phyloP scores from a whole-genome alignment of 1,284 basidiomycete species.

The Leccinum solheimii region DNA sequence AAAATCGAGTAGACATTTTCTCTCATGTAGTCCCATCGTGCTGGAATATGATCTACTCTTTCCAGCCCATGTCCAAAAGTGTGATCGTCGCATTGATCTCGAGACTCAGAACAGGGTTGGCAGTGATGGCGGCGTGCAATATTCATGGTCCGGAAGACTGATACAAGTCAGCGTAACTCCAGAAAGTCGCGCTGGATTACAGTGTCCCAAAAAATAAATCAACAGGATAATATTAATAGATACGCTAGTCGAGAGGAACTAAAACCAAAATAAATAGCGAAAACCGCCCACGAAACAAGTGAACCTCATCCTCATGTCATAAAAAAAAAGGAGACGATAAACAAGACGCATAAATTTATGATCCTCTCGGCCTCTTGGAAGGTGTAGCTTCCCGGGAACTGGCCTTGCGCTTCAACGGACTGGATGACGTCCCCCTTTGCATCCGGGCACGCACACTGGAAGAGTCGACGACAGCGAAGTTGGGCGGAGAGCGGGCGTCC shows the following conservation, averaged over 20 bases:
- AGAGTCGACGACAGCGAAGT: not conserved
- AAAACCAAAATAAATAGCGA: not conserved
- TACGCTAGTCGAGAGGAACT: not conserved
- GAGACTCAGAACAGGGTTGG: not conserved
- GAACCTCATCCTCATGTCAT: not conserved
- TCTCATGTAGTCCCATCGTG: constrained; percentile 8
- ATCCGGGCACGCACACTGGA: not conserved
- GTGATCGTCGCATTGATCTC: not conserved
- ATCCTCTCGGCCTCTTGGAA: constrained; percentile 23
- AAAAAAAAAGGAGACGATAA: not conserved
- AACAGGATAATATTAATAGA: not conserved
- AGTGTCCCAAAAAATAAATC: not conserved
- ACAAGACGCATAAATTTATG: not conserved
- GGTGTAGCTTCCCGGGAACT: not conserved
- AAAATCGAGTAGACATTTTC: constrained; percentile 7
- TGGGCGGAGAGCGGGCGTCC: not conserved
- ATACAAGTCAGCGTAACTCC: not conserved
- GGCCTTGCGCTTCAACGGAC: constrained; percentile 26
- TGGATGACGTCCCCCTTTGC: not conserved
- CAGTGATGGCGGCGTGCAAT: too few relatives aligned
- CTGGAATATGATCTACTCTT: constrained; percentile 17
- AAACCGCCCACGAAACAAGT: not conserved
- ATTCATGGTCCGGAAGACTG: too few relatives aligned
- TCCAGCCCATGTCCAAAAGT: not conserved
- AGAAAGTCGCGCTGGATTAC: not conserved